phyloP scores from a whole-genome alignment of 2,329 filamentous ascomycete genomes.

The Aspergillus japonicus region DNA sequence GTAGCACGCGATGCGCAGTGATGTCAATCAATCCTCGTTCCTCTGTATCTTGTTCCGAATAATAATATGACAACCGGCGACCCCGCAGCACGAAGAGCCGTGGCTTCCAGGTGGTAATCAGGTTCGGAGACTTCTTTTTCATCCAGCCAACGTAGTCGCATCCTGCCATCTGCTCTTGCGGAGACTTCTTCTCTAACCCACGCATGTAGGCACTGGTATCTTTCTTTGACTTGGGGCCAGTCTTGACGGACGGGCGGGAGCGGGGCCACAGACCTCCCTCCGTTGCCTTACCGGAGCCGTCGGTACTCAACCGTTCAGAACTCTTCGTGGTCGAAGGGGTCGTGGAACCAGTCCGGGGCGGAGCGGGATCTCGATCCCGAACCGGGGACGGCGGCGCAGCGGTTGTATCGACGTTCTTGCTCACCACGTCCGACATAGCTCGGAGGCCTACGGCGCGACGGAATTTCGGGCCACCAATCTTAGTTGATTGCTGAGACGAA shows the following conservation, averaged over 20 bases:
- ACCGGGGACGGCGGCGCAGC: slow-evolving; percentile 45
- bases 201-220: slow-evolving; percentile 91
- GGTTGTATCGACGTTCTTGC: slow-evolving; percentile 50
- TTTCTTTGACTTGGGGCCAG: slow-evolving; percentile 73
- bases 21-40: slow-evolving; percentile 98
- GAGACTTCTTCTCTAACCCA: slow-evolving; percentile 76
- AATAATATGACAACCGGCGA: slow-evolving; percentile 90
- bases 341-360: slow-evolving; percentile 73
- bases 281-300: slow-evolving; percentile 52
- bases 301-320: slow-evolving; percentile 75
- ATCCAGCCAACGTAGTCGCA: slow-evolving; percentile 98
- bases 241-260: slow-evolving; percentile 52
- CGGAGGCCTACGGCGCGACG: slow-evolving; percentile 68
- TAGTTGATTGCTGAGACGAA: slow-evolving; percentile 52
- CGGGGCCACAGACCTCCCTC: slow-evolving; percentile 49
- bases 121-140: slow-evolving; percentile 95
- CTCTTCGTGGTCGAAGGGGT: slow-evolving; percentile 66
- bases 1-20: slow-evolving; percentile 93
- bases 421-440: slow-evolving; percentile 74
- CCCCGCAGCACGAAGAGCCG: slow-evolving; percentile 94
- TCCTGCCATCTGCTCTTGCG: slow-evolving; percentile 76
- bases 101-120: slow-evolving; percentile 98
- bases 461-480: slow-evolving; percentile 60
- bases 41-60: slow-evolving; percentile 85
- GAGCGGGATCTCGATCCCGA: slow-evolving; percentile 60